Evolutionary conservation across 305 asterid species (phyloP).

Genomic region (Fraxinus floribunda): DNA sequence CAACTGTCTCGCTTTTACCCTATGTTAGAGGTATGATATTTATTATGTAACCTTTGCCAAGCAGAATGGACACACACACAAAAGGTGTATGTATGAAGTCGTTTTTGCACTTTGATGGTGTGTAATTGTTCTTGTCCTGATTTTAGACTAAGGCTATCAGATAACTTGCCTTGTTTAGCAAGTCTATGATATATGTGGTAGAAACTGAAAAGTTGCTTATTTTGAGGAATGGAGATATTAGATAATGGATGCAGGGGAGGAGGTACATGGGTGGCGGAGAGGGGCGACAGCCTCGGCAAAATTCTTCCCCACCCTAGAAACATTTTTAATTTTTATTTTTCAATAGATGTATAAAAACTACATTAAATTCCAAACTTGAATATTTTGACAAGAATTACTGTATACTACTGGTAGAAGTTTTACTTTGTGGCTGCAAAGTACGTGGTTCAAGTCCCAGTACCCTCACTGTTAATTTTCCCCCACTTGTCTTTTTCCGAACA

Average conservation of each 20-base stretch:
- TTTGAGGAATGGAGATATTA: not conserved
- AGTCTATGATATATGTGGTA: not conserved
- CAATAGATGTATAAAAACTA: not conserved
- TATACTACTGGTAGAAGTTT: not conserved
- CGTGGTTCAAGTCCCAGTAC: not conserved
- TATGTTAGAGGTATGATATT: conserved; percentile 68
- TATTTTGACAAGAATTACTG: not conserved
- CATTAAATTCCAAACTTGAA: not conserved
- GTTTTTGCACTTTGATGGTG: not conserved
- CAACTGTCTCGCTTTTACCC: conserved; percentile 96
- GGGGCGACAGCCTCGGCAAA: not conserved
- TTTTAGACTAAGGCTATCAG: not conserved
- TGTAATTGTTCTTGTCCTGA: not conserved
- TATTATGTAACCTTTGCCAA: not conserved
- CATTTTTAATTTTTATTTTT: not conserved
- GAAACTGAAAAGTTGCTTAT: not conserved
- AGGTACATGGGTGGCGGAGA: not conserved
- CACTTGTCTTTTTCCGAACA: not conserved
- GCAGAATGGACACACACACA: not conserved
- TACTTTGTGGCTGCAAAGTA: not conserved
- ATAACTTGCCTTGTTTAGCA: not conserved
- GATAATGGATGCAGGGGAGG: not conserved
- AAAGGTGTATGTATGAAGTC: not conserved
- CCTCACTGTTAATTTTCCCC: not conserved
- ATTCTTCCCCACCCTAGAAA: not conserved